A percentile compares a stretch with the other conserved stretches of the same genome.
Conservation (phyloP, 2,329 filamentous ascomycete species). For the Phialophora tarda region DNA sequence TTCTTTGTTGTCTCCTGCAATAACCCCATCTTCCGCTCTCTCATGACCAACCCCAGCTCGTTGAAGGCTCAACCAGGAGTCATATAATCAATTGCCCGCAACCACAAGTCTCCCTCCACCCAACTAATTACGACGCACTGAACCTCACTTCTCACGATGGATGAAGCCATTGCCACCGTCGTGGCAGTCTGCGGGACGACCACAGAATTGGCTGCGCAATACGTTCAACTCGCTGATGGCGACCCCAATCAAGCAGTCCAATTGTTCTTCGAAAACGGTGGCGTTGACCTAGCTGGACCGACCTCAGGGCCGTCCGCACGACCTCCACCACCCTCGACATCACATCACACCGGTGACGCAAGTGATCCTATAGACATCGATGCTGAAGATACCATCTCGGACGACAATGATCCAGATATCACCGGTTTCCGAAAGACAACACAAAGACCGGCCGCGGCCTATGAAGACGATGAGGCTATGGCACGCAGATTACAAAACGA, state of each 20-base stretch:
- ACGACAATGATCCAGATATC: conserved; percentile 51
- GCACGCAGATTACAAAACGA: conserved; percentile 90
- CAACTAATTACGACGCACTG: conserved; percentile 1
- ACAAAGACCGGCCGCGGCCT: conserved; percentile 46
- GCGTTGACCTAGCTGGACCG: conserved; percentile 61
- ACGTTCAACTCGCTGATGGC: conserved; percentile 81
- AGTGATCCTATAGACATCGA: conserved; percentile 69
- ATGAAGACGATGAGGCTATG: conserved; percentile 88
- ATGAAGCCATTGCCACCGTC: conserved; percentile 75
- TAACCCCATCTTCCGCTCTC: conserved; percentile 4
- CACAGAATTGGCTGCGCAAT: conserved; percentile 76
- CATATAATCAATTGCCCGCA: conserved; percentile 6
- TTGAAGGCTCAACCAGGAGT: conserved; percentile 20
- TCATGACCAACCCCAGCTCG: conserved; percentile 14
- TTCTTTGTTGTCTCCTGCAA: conserved; percentile 7
- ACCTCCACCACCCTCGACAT: conserved; percentile 43
- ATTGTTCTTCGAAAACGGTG: conserved; percentile 88
- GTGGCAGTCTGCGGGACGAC: conserved; percentile 78
- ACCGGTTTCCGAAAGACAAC: conserved; percentile 40
- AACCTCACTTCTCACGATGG: conserved; percentile 57
- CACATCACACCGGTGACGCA: conserved; percentile 22
- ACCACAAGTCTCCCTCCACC: conserved; percentile 5
- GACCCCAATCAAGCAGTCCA: conserved; percentile 85
- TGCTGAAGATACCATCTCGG: conserved; percentile 61
- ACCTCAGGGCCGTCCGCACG: conserved; percentile 47